Evolutionary conservation across 1,139 yeast species (phyloP), one percentile per base, ranked within the genome.

Genomic region (Geotrichum siamense): DNA sequence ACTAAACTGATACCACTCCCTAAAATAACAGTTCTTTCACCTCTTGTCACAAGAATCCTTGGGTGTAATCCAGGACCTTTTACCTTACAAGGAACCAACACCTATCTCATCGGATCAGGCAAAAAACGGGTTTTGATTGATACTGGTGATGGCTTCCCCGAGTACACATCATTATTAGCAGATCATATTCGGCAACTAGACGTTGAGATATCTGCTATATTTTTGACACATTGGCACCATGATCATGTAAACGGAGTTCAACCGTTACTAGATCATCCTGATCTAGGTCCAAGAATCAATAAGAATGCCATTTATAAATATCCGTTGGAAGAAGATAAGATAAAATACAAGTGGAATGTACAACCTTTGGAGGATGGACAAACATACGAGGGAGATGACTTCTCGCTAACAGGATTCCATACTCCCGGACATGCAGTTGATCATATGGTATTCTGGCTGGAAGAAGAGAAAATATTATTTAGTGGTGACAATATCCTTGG

Each of bases 391-490:
- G 53, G 51, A 5, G 64, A 59, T 13, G 68, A 65, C 3, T 66
- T 63, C 13, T 56, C 59, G 3, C 39, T 65, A 41, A 50, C 50
- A 6, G 62, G 63, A 2, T 50, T 58, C 33, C 58, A 54, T 48
- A 63, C 68, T 3, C 70, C 70, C 0, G 70, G 70, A 19, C 70
- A 66, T 47, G 59, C 68, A 21, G 57, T 55, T 25, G 70, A 66
- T 50, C 70, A 66, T 48, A 38, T 59, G 38, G 59, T 61, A 36
- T 57, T 65, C 45, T 60, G 60, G 59, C 55, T 65, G 23, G 57
- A 55, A 25, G 62, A 64, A 43, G 69, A 65, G 48, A 47, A 56
- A 15, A 59, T 57, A 3, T 44, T 66, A 43, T 65, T 66, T 45
- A 55, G 63, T n/a, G 69, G 64, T 23, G 70, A 66, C 53, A 64